Conservation (phyloP, 768 basidiomycete species). For the Psilocybe subaeruginosa region DNA sequence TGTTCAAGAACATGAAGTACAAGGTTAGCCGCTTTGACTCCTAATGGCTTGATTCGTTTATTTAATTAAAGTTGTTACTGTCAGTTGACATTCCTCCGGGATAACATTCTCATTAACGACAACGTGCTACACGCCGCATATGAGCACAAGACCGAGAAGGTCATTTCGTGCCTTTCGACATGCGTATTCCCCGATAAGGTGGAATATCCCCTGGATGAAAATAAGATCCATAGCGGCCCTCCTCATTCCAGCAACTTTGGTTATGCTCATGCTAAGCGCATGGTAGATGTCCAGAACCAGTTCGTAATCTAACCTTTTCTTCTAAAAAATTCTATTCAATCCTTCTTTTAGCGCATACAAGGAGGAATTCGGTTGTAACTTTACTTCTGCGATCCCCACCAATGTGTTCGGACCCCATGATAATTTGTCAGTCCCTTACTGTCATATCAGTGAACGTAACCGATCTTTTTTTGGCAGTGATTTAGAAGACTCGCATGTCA, state of each 20-base stretch:
- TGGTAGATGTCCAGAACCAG: constrained; percentile 97
- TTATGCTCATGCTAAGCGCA: constrained; percentile 93
- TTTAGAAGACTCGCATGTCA: constrained; percentile 90
- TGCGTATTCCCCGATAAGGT: constrained; percentile 98
- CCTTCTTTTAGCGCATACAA: constrained; percentile 76
- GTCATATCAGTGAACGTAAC: background rate
- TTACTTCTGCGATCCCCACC: constrained; percentile 96
- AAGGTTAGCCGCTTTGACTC: constrained; percentile 53
- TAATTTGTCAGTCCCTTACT: constrained; percentile 68
- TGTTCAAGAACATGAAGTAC: constrained; percentile 95
- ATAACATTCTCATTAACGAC: constrained; percentile 95
- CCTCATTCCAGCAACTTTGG: constrained; percentile 97
- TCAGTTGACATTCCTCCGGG: constrained; percentile 89
- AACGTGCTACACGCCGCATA: constrained; percentile 84
- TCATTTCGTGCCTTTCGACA: constrained; percentile 95
- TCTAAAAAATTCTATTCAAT: background rate
- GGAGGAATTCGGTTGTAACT: constrained; percentile 93
- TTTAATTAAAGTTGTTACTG: constrained; percentile 1
- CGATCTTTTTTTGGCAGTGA: constrained; percentile 51
- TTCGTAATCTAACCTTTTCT: constrained; percentile 35
- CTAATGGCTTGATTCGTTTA: background rate
- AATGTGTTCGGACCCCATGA: constrained; percentile 96
- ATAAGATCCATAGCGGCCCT: constrained; percentile 89
- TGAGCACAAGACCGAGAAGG: constrained; percentile 65
- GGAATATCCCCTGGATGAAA: constrained; percentile 90